Evolutionary conservation across 805 yeast species (phyloP).

Genomic region (Debaryomyces maramus): DNA sequence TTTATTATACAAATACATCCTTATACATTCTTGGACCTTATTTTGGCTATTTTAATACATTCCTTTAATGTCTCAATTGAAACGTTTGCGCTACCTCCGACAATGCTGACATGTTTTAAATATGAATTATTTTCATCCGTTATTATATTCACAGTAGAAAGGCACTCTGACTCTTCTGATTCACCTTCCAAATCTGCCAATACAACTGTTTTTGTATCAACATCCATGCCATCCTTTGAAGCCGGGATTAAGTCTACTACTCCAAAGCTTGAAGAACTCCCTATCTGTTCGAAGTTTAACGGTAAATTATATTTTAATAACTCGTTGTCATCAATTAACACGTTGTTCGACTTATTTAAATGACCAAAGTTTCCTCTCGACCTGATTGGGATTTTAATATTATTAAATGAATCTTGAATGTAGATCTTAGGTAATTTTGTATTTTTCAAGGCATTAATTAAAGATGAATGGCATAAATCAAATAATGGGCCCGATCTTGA

Average conservation of each 20-base stretch:
- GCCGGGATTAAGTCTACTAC: constrained; percentile 45
- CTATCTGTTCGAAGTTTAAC: constrained; percentile 37
- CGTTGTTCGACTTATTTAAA: constrained; percentile 34
- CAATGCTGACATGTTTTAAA: constrained; percentile 42
- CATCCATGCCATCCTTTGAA: constrained; percentile 31
- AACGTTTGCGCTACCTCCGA: constrained; percentile 50
- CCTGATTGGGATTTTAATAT: constrained; percentile 51
- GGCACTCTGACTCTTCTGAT: constrained; percentile 68
- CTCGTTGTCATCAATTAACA: constrained; percentile 55
- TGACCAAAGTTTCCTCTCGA: constrained; percentile 54
- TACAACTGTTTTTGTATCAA: constrained; percentile 36
- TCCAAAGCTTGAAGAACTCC: constrained; percentile 60
- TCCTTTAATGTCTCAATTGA: constrained; percentile 46
- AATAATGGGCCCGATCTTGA: constrained; percentile 80
- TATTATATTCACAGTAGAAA: constrained; percentile 53
- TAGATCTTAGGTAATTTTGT: constrained; percentile 67
- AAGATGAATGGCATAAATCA: constrained; percentile 72
- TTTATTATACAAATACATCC: not conserved
- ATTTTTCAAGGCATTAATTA: constrained; percentile 59
- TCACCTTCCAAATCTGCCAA: constrained; percentile 82
- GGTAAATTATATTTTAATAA: constrained; percentile 32
- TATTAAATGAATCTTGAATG: constrained; percentile 60
- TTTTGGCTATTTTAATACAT: constrained; percentile 48
- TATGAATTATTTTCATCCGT: constrained; percentile 15
- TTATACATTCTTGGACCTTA: constrained; percentile 41